These are phyloP conservation scores for Trichosporon sp. DNA, from an alignment of 1,284 basidiomycete species.

Conservation along the genomic window DNA sequence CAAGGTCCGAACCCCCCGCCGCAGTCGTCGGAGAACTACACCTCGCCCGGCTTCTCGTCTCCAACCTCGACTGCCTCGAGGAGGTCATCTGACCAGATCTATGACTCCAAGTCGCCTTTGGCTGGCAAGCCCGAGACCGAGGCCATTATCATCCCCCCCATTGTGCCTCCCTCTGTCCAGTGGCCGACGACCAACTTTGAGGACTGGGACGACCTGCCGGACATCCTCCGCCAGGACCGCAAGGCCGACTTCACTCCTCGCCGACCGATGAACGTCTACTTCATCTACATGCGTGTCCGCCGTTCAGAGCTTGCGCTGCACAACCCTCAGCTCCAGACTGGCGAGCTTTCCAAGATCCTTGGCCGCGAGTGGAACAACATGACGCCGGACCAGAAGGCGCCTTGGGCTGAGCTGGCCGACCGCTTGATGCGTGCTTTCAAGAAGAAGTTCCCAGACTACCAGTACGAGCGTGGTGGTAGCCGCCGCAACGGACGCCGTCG, in stretches of 20 bases:
- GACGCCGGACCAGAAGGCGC: conserved; percentile 14
- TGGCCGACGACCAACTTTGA: conserved; percentile 8
- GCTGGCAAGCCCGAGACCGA: conserved; percentile 6
- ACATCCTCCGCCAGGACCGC: conserved; percentile 19
- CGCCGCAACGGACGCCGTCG: conserved; percentile 10
- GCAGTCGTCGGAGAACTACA: background rate
- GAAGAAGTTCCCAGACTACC: conserved; percentile 23
- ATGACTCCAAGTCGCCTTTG: conserved; percentile 14
- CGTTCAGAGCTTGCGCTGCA: conserved; percentile 17
- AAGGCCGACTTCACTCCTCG: conserved; percentile 16
- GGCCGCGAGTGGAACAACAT: conserved; percentile 20
- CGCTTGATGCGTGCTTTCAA: conserved; percentile 20
- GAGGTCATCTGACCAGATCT: background rate
- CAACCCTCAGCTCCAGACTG: conserved; percentile 18
- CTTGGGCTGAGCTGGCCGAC: conserved; percentile 18
- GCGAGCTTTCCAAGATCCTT: conserved; percentile 19
- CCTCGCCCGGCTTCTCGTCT: background rate
- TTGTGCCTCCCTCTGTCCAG: conserved; percentile 8
- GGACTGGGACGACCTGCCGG: conserved; percentile 20
- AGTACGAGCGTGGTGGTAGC: conserved; percentile 20
- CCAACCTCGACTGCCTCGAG: background rate
- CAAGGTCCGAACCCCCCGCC: background rate
- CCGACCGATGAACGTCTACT: conserved; percentile 23
- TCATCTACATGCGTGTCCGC: conserved; percentile 21
- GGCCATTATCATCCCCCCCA: conserved; percentile 12